These are phyloP conservation scores for Neoboletus magnificus DNA, from an alignment of 768 basidiomycete species.

Conservation along the genomic window DNA sequence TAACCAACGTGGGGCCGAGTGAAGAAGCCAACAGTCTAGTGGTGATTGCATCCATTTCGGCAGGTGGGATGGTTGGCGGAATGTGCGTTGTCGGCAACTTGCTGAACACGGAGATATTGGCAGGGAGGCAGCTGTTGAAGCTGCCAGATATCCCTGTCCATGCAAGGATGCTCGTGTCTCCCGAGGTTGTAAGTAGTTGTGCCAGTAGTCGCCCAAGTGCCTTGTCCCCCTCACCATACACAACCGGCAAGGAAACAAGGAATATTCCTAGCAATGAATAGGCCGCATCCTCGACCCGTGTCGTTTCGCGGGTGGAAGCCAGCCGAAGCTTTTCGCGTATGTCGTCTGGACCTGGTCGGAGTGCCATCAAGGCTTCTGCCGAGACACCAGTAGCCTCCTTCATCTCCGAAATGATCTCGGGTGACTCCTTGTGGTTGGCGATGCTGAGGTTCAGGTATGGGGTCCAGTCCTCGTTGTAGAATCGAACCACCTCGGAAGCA, in stretches of 20 bases:
- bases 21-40: not conserved
- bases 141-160: not conserved
- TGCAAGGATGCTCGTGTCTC: not conserved
- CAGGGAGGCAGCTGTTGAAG: not conserved
- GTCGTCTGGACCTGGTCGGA: not conserved
- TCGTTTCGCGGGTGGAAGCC: not conserved
- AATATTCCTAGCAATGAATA: not conserved
- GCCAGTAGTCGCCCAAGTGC: not conserved
- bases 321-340: not conserved
- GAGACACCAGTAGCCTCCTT: not conserved
- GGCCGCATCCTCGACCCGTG: not conserved
- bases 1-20: not conserved
- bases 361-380: not conserved
- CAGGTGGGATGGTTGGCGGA: too few relatives aligned
- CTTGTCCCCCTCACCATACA: not conserved
- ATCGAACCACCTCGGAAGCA: too few relatives aligned
- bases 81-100: not conserved
- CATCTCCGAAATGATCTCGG: not conserved
- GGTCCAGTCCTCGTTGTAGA: too few relatives aligned
- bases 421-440: not conserved
- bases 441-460: not conserved
- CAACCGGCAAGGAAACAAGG: not conserved
- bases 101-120: not conserved
- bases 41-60: not conserved
- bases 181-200: not conserved